Evolutionary conservation across 768 basidiomycete genomes (phyloP).

Genomic region (Dioszegia crocea): DNA sequence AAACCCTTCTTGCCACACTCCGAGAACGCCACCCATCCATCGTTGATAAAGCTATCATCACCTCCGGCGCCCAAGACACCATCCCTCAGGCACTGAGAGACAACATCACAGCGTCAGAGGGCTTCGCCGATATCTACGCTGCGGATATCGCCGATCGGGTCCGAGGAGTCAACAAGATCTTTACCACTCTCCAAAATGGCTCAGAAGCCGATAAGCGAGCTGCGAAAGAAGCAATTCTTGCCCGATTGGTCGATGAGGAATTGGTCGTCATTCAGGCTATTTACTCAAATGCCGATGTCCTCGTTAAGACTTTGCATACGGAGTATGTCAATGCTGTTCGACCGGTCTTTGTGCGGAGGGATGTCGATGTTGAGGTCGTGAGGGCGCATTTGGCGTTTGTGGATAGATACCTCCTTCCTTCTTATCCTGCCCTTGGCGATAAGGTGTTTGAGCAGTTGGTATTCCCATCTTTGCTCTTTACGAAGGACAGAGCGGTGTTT

Average conservation of each 20-base stretch:
- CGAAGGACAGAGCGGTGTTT: slow-evolving; percentile 61
- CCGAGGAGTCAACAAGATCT: slow-evolving; percentile 60
- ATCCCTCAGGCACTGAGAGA: slow-evolving; percentile 4
- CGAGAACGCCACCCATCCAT: slow-evolving; percentile 32
- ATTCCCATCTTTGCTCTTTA: slow-evolving; percentile 70
- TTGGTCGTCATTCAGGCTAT: slow-evolving; percentile 62
- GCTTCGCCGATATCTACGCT: slow-evolving; percentile 50
- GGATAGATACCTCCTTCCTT: slow-evolving; percentile 54
- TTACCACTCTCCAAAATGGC: slow-evolving; percentile 6
- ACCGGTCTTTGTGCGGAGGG: slow-evolving; percentile 4
- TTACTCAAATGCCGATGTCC: slow-evolving; percentile 56
- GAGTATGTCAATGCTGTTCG: slow-evolving; percentile 33
- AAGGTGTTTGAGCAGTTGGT: slow-evolving; percentile 54
- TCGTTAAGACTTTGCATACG: slow-evolving; percentile 51
- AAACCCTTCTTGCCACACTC: slow-evolving; percentile 19
- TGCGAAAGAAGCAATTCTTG: slow-evolving; percentile 62
- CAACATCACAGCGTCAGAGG: slow-evolving; percentile 10
- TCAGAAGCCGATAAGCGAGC: slow-evolving; percentile 33
- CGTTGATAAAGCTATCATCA: slow-evolving; percentile 23
- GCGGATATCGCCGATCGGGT: slow-evolving; percentile 62
- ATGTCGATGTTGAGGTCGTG: slow-evolving; percentile 33
- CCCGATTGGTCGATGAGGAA: slow-evolving; percentile 66
- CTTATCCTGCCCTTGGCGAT: slow-evolving; percentile 53
- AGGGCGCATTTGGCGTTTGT: slow-evolving; percentile 56
- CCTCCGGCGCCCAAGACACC: neutral